Conservation (phyloP, 75 land plant species). For the Cunninghamia lanceolata region DNA sequence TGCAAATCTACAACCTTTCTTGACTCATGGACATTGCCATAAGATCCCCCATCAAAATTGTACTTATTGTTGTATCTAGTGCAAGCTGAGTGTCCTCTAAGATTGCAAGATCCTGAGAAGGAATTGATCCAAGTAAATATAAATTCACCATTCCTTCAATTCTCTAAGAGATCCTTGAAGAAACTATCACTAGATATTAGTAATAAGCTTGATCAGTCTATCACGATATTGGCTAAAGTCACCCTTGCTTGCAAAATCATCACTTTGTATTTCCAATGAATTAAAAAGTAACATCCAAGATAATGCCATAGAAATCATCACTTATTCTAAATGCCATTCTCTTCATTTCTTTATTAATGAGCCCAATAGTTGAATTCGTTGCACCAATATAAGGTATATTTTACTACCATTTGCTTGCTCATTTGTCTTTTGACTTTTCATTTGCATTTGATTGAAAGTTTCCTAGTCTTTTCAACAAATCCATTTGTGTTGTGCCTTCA, state of each 20-base stretch:
- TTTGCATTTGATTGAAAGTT: too few relatives aligned
- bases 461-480: too few relatives aligned
- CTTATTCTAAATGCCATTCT: constrained; percentile 22
- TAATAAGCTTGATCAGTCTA: constrained; percentile 80
- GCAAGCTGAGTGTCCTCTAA: constrained; percentile 72
- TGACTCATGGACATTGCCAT: constrained; percentile 42
- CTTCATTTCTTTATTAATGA: constrained; percentile 42
- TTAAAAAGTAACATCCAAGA: constrained; percentile 67
- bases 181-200: constrained; percentile 63
- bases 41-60: constrained; percentile 59
- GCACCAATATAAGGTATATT: not conserved
- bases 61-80: constrained; percentile 62
- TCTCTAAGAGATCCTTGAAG: constrained; percentile 56
- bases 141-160: too few relatives aligned
- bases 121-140: constrained; percentile 10
- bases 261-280: constrained; percentile 57
- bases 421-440: constrained; percentile 22
- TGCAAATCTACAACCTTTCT: constrained; percentile 86
- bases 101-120: constrained; percentile 54
- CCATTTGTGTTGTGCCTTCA: too few relatives aligned
- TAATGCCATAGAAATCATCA: constrained; percentile 50
- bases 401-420: constrained; percentile 23
- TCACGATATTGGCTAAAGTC: too few relatives aligned
- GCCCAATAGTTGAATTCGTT: constrained; percentile 4
- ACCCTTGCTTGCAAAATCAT: constrained; percentile 64